Evolutionary conservation across 352 stramenopile genomes (phyloP).

Genomic region (Thalassiosira ordinaria): DNA sequence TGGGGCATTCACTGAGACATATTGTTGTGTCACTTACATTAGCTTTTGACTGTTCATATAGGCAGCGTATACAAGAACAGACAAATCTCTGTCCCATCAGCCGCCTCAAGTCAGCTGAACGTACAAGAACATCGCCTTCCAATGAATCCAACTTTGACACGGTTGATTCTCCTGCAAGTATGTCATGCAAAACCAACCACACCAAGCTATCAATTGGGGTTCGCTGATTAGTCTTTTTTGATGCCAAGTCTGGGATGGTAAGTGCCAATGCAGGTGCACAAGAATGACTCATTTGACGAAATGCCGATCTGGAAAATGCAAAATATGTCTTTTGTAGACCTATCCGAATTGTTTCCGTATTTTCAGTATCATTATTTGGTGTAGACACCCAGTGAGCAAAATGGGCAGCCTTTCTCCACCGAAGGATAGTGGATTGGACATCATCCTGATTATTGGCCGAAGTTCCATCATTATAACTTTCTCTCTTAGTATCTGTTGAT

Average conservation of each 20-base stretch:
- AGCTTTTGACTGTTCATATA: conserved; percentile 25
- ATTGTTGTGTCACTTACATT: neutral
- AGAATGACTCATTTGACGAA: conserved; percentile 33
- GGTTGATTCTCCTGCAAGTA: conserved; percentile 18
- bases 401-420: conserved; percentile 45
- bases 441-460: neutral
- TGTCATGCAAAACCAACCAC: conserved; percentile 47
- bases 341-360: too few species aligned
- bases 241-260: conserved; percentile 5
- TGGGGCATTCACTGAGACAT: too few species aligned
- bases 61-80: conserved; percentile 43
- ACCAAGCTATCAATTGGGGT: conserved; percentile 17
- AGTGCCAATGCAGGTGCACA: conserved; percentile 44
- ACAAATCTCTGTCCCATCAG: conserved; percentile 39
- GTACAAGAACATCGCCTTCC: conserved; percentile 23
- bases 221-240: neutral
- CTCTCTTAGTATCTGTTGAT: neutral
- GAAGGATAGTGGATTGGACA: conserved; percentile 19
- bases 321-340: conserved; percentile 41
- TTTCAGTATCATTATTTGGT: too few species aligned
- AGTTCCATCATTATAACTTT: neutral
- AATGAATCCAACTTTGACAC: conserved; percentile 38
- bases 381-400: conserved; percentile 40
- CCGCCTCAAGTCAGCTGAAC: conserved; percentile 28
- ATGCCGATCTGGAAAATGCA: conserved; percentile 29